Conservation (phyloP, 352 stramenopile species). For the Peronospora destructor region DNA sequence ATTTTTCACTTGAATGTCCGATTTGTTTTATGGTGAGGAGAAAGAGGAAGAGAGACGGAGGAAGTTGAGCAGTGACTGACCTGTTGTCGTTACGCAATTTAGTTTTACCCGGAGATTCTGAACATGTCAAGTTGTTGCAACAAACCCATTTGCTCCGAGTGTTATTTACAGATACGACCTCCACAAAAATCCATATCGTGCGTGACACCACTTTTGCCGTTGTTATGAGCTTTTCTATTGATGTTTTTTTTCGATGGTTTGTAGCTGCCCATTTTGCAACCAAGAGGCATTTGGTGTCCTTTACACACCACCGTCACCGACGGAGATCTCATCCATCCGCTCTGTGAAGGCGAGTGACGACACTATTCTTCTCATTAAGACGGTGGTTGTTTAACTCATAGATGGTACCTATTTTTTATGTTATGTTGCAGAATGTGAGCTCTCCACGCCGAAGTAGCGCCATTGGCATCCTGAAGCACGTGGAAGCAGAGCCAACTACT, state of each 20-base stretch:
- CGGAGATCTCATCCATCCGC: constrained; percentile 44
- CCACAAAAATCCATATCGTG: constrained; percentile 45
- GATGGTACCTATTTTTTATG: constrained; percentile 10
- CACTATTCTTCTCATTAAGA: background rate
- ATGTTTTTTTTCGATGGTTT: constrained; percentile 1
- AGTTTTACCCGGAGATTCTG: constrained; percentile 60
- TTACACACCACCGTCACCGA: constrained; percentile 39
- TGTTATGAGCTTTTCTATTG: background rate
- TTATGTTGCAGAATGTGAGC: constrained; percentile 20
- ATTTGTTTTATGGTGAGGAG: constrained; percentile 73
- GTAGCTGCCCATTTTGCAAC: constrained; percentile 80
- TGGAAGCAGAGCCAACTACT: constrained; percentile 10
- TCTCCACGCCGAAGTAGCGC: constrained; percentile 30
- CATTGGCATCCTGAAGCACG: constrained; percentile 27
- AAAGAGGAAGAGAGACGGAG: background rate
- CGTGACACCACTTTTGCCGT: constrained; percentile 6
- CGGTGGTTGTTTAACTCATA: constrained; percentile 1
- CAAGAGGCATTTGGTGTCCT: constrained; percentile 48
- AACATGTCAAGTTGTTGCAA: constrained; percentile 61
- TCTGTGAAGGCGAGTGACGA: constrained; percentile 25
- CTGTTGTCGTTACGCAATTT: background rate
- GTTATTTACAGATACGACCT: constrained; percentile 55
- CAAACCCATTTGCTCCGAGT: constrained; percentile 70
- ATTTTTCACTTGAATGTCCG: constrained; percentile 67
- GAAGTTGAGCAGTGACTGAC: constrained; percentile 1